Evolutionary conservation across 2,329 filamentous ascomycete species (phyloP).

Genomic region (Diaporthe australafricana): DNA sequence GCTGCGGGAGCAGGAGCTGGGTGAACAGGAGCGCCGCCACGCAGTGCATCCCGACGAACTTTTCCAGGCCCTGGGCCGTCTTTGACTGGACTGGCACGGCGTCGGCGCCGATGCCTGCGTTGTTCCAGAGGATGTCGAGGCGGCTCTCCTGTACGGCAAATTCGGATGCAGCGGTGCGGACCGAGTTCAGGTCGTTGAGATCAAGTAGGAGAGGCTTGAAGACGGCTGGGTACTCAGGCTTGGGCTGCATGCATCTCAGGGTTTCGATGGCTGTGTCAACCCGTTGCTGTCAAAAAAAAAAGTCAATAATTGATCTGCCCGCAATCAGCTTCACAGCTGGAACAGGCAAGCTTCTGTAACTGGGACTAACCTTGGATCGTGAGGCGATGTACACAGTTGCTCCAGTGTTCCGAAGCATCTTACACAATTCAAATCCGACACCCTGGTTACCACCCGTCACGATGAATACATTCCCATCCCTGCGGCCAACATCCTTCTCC

Average conservation of each 20-base stretch:
- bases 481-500: background rate
- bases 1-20: constrained; percentile 32
- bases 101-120: constrained; percentile 51
- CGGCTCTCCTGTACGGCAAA: constrained; percentile 41
- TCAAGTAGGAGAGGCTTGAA: constrained; percentile 51
- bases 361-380: constrained; percentile 47
- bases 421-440: constrained; percentile 61
- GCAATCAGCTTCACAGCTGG: constrained; percentile 52
- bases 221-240: constrained; percentile 39
- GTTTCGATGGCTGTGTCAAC: constrained; percentile 10
- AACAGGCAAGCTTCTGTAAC: constrained; percentile 42
- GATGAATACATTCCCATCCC: constrained; percentile 55
- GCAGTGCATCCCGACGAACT: constrained; percentile 36
- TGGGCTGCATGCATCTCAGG: background rate
- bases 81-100: constrained; percentile 42
- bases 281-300: constrained; percentile 45
- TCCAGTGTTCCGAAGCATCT: constrained; percentile 62
- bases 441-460: constrained; percentile 52
- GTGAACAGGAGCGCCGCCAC: constrained; percentile 35
- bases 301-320: background rate
- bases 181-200: constrained; percentile 43
- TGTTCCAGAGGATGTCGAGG: constrained; percentile 54
- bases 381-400: constrained; percentile 64
- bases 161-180: constrained; percentile 41
- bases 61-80: constrained; percentile 39